A percentile compares a stretch with the other conserved stretches of the same genome.
phyloP scores from a whole-genome alignment of 2,329 filamentous ascomycete genomes.

The Pseudonectria foliicola region DNA sequence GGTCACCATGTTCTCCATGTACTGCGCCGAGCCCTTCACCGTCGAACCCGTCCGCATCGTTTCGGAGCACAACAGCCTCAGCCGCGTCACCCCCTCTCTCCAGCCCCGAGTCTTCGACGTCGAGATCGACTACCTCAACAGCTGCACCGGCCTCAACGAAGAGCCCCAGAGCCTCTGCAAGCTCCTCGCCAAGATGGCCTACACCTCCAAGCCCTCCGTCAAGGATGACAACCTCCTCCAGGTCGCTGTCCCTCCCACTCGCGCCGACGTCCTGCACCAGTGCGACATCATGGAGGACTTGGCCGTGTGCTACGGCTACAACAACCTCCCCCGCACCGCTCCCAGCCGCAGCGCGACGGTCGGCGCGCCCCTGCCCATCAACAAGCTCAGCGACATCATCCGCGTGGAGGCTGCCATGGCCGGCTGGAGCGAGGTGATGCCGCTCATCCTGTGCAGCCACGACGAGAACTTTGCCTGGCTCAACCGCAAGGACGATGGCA shows the following conservation, averaged over 20 bases:
- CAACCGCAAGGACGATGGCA: constrained; percentile 81
- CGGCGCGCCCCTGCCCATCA: constrained; percentile 79
- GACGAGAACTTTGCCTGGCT: constrained; percentile 98
- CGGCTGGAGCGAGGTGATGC: constrained; percentile 94
- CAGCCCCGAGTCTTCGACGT: constrained; percentile 70
- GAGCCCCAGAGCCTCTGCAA: constrained; percentile 68
- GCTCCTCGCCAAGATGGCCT: constrained; percentile 83
- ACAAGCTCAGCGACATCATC: constrained; percentile 91
- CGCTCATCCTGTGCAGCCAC: constrained; percentile 91
- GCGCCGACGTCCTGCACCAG: constrained; percentile 91
- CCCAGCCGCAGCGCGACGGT: constrained; percentile 81
- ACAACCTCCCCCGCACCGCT: constrained; percentile 81
- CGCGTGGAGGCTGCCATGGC: constrained; percentile 85
- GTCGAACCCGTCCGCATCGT: constrained; percentile 90
- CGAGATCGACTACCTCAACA: constrained; percentile 89
- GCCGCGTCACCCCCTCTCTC: constrained; percentile 73
- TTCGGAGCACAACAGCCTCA: constrained; percentile 83
- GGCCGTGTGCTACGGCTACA: constrained; percentile 95
- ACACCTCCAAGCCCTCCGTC: constrained; percentile 67
- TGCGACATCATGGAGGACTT: constrained; percentile 99
- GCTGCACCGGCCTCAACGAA: constrained; percentile 76
- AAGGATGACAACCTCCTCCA: constrained; percentile 66
- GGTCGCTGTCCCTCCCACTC: constrained; percentile 77
- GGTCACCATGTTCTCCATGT: constrained; percentile 93
- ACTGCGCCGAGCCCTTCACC: constrained; percentile 82